Base-by-base conservation (phyloP, 106 monocot genomes). In the Amphibolis antarctica region DNA sequence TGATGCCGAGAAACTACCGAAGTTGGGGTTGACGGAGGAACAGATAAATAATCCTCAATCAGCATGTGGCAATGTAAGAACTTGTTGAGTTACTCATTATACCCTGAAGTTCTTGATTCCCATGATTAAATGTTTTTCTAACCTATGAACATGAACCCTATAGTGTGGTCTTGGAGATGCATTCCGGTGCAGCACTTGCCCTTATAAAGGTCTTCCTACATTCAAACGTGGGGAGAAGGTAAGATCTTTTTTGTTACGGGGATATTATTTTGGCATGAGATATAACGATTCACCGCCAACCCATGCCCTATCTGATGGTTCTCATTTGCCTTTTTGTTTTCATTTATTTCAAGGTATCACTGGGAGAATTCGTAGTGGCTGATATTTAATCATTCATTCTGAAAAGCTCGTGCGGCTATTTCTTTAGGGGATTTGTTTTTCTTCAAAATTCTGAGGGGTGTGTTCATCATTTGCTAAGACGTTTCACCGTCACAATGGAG, bases 101-200 rank as follows among this genome's bases (percentile, higher is more conserved):
- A 14, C 15, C 15, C 14, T 15, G 7, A 57, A 57, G 26, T 25
- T 15, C 17, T 57, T 57, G 10, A 11, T 26, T 57, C 3, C 28
- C 12, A 26, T 10, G 26, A 57, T 14, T 4, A 49, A 49, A 49
- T n/a, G n/a, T 14, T 46, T 10, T 10, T 46, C 26, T 55, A 9
- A 24, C 14, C 13, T 57, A 53, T 14, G 2, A 11, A 14, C 17
- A 28, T 57, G 29, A 57, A 57, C 57, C 57, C 63, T 83, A 66
- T 71, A 93, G 88, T 94, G 93, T 76, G 89, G 86, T 25, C 84
- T 96, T 55, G 94, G 94, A 13, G 86, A 96, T 80, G 94, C 94
- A 24, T 96, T 96, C 61, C 59, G 94, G 17, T 90, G 94, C 23
- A 54, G 80, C 44, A 74, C 73, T 15, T 90, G 94, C 67, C 94